Percentiles rank a stretch among this genome's conserved stretches.
These are phyloP conservation scores for Cladosporium cucumerinum DNA, from an alignment of 2,329 filamentous ascomycete genomes.

Conservation along the genomic window DNA sequence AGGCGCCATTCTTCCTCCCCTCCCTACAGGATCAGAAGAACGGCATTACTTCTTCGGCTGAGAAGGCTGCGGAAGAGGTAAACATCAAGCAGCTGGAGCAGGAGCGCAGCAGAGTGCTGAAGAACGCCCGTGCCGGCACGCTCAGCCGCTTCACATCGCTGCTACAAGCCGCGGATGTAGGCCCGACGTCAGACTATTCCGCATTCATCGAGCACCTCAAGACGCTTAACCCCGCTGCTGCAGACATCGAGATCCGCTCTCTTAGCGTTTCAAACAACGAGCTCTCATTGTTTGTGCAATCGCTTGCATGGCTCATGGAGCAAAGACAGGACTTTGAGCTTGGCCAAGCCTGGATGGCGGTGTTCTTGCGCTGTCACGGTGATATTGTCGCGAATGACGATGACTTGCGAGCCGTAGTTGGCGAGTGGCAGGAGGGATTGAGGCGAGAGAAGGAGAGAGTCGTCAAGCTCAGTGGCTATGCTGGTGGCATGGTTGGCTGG, in stretches of 20 bases:
- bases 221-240: constrained; percentile 74
- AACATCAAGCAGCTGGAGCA: constrained; percentile 33
- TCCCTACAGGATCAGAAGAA: constrained; percentile 49
- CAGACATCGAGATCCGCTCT: constrained; percentile 87
- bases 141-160: constrained; percentile 46
- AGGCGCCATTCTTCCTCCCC: constrained; percentile 92
- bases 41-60: constrained; percentile 18
- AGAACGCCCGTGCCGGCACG: constrained; percentile 20
- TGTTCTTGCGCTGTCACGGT: constrained; percentile 78
- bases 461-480: constrained; percentile 14
- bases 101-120: constrained; percentile 34
- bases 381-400: constrained; percentile 51
- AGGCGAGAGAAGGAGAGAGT: constrained; percentile 14
- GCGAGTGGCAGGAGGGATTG: constrained; percentile 12
- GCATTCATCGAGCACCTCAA: constrained; percentile 76
- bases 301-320: constrained; percentile 67
- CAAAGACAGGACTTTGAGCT: constrained; percentile 83
- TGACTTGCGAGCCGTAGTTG: constrained; percentile 4
- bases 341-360: constrained; percentile 95
- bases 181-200: constrained; percentile 55
- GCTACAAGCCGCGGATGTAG: constrained; percentile 41
- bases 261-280: constrained; percentile 59
- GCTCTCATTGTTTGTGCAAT: constrained; percentile 73
- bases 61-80: constrained; percentile 26
- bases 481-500: constrained; percentile 22